These are phyloP conservation scores for Podila epicladia DNA, from an alignment of 192 early-diverging fungal species.

Conservation along the genomic window DNA sequence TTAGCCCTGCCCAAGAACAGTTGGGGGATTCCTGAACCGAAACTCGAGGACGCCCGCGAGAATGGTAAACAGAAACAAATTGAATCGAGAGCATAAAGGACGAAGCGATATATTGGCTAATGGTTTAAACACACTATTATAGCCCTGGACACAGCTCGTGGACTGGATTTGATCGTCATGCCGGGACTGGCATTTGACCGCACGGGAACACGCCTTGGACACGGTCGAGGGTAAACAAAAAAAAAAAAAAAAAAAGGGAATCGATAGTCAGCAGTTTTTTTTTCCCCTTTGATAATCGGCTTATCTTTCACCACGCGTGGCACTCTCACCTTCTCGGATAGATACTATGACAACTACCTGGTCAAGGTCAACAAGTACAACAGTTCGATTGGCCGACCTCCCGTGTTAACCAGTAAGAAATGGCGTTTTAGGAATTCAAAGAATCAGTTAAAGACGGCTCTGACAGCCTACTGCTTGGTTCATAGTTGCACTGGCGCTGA, in stretches of 20 bases:
- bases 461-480: neutral
- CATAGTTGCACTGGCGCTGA: slow-evolving; percentile 56
- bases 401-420: slow-evolving; percentile 51
- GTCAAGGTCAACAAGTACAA: slow-evolving; percentile 39
- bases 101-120: neutral
- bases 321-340: slow-evolving; percentile 7
- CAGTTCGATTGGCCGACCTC: slow-evolving; percentile 24
- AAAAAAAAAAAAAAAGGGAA: neutral
- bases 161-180: slow-evolving; percentile 69
- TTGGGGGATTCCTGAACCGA: slow-evolving; percentile 79
- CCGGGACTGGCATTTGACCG: slow-evolving; percentile 71
- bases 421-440: too few species aligned
- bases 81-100: too few species aligned
- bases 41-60: slow-evolving; percentile 55
- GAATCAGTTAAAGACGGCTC: too few species aligned
- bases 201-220: slow-evolving; percentile 65
- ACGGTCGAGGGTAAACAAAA: slow-evolving; percentile 62
- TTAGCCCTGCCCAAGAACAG: slow-evolving; percentile 65
- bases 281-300: neutral
- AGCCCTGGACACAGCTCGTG: slow-evolving; percentile 58
- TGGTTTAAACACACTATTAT: neutral
- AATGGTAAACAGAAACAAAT: too few species aligned
- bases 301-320: neutral
- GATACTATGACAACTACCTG: slow-evolving; percentile 71
- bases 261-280: neutral